Evolutionary conservation across 495 filamentous ascomycete species (phyloP).

Genomic region (Penicillium pancosmium): DNA sequence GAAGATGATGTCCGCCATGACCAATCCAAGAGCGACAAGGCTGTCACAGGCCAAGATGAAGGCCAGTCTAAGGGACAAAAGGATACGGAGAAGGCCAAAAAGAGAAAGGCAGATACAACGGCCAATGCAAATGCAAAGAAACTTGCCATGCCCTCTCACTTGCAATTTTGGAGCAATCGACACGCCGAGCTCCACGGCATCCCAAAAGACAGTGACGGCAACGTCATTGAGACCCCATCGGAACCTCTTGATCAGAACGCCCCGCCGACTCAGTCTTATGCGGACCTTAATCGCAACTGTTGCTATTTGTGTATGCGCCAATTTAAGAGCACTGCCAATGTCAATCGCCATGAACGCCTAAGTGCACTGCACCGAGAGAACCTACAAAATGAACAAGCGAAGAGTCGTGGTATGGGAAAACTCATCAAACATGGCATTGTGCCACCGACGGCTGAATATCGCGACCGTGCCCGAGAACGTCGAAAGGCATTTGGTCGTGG

Average conservation of each 20-base stretch:
- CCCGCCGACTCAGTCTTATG: conserved; percentile 61
- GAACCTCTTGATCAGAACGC: conserved; percentile 22
- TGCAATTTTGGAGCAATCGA: conserved; percentile 88
- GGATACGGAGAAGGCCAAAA: conserved; percentile 68
- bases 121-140: conserved; percentile 50
- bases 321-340: conserved; percentile 68
- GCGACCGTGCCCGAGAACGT: conserved; percentile 82
- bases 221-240: conserved; percentile 12
- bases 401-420: conserved; percentile 61
- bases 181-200: conserved; percentile 80
- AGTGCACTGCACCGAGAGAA: conserved; percentile 76
- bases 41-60: conserved; percentile 42
- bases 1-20: conserved; percentile 34
- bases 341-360: conserved; percentile 76
- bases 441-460: conserved; percentile 55
- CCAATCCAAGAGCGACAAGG: conserved; percentile 32
- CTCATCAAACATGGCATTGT: conserved; percentile 50
- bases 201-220: conserved; percentile 36
- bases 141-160: conserved; percentile 60
- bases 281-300: conserved; percentile 68
- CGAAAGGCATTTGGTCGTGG: conserved; percentile 73
- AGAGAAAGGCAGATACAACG: conserved; percentile 62
- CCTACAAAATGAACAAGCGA: conserved; percentile 60
- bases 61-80: conserved; percentile 41
- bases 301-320: conserved; percentile 77